Base-by-base conservation (phyloP, 306 rosid species). In the Argentina anserina region DNA sequence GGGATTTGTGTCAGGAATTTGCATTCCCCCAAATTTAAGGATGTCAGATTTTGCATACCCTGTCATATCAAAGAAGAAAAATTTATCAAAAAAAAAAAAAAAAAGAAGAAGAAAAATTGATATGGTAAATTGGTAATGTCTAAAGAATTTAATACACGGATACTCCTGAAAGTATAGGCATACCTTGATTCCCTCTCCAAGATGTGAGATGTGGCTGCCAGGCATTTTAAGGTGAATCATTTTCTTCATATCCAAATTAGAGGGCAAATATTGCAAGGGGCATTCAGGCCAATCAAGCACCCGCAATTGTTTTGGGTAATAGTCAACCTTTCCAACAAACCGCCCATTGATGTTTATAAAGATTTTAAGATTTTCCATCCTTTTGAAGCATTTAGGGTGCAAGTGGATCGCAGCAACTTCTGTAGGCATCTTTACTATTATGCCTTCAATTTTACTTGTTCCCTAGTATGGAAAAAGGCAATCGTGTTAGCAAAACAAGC, bases 231-330 rank as follows among this genome's bases (percentile, higher is more conserved):
- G 71, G 7, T 33, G 76, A 70, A 78, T 75, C 64, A 83, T 85
- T 29, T 77, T 52, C 66, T 50, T 39, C 7, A 84, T 76, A 60
- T 67, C 49, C 65, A 86, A 83, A 56, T 63, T 71, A 7, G 50
- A 43, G 1, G 86, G 87, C 28, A 83, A 53, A 73, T 40, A 40
- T 23, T 73, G 52, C 17, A 18, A 17, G 6, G 52, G 52, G 20
- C 28, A 45, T 69, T 7, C 81, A 43, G 37, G 62, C 86, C 90
- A 86, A 23, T 76, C 75, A 39, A 85, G 85, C 21, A 85, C 12
- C 66, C 81, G 74, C 77, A 85, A 72, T 67, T 72, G 53, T 14
- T 75, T 55, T 7, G 86, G 72, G 13, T 82, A 77, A 71, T 77
- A 58, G 14, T 67, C 71, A 13, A 80, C 80, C 5, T 36, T 46